A percentile compares a stretch with the other conserved stretches of the same genome.
Evolutionary conservation across 1,284 basidiomycete species (phyloP).

Genomic region (Rhizopogon parksii): DNA sequence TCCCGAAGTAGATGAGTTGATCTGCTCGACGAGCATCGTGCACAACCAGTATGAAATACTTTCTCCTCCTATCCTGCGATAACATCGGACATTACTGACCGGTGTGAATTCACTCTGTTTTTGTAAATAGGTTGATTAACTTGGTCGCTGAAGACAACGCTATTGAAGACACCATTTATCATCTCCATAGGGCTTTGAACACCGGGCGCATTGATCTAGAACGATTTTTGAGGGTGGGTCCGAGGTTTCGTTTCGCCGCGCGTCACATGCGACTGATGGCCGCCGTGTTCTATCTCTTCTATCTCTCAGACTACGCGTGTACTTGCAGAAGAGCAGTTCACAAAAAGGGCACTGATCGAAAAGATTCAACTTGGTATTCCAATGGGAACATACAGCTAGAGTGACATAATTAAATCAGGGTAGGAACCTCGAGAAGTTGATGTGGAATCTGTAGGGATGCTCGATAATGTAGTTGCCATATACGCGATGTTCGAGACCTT

Average conservation of each 20-base stretch:
- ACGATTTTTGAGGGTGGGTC: slow-evolving; percentile 77
- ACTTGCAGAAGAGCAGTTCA: slow-evolving; percentile 90
- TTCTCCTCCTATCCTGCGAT: slow-evolving; percentile 2
- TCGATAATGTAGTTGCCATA: slow-evolving; percentile 34
- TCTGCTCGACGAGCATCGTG: slow-evolving; percentile 92
- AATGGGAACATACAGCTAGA: slow-evolving; percentile 38
- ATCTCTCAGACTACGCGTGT: slow-evolving; percentile 68
- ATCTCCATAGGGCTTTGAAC: slow-evolving; percentile 90
- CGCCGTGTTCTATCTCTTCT: slow-evolving; percentile 9
- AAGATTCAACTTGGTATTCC: slow-evolving; percentile 73
- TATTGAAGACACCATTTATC: slow-evolving; percentile 97
- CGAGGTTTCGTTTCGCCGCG: slow-evolving; percentile 12
- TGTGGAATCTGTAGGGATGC: slow-evolving; percentile 26
- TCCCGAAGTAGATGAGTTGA: slow-evolving; percentile 85
- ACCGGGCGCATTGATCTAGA: slow-evolving; percentile 89
- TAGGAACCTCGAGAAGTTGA: slow-evolving; percentile 21
- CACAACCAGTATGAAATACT: slow-evolving; percentile 79
- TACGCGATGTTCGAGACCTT: slow-evolving; percentile 30
- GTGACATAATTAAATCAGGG: slow-evolving; percentile 22
- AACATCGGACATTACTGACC: slow-evolving; percentile 12
- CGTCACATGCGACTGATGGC: slow-evolving; percentile 21
- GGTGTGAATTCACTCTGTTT: slow-evolving; percentile 4
- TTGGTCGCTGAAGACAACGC: slow-evolving; percentile 98
- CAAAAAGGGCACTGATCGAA: slow-evolving; percentile 85
- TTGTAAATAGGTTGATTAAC: slow-evolving; percentile 69